These are phyloP conservation scores for Pleurotus platypus DNA, from an alignment of 768 basidiomycete genomes.

Conservation along the genomic window DNA sequence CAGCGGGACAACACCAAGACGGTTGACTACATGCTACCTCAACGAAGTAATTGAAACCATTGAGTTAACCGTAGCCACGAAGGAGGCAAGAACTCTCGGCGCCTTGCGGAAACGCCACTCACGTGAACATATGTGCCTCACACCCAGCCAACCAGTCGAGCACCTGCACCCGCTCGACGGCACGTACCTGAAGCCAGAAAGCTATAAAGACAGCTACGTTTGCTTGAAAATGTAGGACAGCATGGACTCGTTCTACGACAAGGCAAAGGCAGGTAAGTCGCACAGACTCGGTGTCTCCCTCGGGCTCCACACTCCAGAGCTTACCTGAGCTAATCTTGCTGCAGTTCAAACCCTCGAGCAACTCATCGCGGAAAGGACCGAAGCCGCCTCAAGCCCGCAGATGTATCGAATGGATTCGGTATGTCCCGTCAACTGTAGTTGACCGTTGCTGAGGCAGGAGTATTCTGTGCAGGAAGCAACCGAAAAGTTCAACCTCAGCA, in stretches of 20 bases:
- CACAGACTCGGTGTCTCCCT: neutral
- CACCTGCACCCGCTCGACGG: neutral
- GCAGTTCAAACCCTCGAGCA: neutral
- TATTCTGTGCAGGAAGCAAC: neutral
- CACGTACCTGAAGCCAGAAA: neutral
- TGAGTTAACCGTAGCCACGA: neutral
- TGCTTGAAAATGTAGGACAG: neutral
- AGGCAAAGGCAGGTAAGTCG: neutral
- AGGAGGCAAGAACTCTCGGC: neutral
- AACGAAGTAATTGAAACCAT: neutral
- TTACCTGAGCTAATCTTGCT: neutral
- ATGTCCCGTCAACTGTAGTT: neutral
- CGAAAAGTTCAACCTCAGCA: neutral
- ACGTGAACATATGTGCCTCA: neutral
- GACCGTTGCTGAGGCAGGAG: neutral
- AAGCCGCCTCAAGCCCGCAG: neutral
- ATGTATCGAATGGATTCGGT: neutral
- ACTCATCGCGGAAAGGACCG: neutral
- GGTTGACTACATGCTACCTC: too few relatives aligned
- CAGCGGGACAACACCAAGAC: too few relatives aligned
- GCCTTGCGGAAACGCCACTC: neutral
- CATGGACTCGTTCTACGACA: neutral
- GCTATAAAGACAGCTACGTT: neutral
- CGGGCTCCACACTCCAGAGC: neutral
- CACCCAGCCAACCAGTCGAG: neutral